Evolutionary conservation across 495 filamentous ascomycete genomes (phyloP).

Genomic region (Hypomontagnella monticulosa): DNA sequence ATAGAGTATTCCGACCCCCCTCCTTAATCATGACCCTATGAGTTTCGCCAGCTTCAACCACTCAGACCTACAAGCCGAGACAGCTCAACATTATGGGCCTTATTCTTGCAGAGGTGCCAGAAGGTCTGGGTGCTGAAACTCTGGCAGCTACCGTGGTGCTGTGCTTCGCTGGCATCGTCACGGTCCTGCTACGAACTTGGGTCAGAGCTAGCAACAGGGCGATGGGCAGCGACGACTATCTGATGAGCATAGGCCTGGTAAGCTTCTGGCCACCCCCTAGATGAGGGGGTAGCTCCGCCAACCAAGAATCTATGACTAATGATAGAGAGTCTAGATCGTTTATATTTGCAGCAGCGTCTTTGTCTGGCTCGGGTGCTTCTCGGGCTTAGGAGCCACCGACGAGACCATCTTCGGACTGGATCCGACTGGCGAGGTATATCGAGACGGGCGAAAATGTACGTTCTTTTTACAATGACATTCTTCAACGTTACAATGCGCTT

Average conservation of each 20-base stretch:
- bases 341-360: slow-evolving; percentile 15
- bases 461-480: neutral
- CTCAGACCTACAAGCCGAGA: neutral
- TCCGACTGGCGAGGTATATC: neutral
- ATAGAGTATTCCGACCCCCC: slow-evolving; percentile 6
- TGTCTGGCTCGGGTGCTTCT: slow-evolving; percentile 6
- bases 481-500: neutral
- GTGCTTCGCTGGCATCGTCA: neutral
- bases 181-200: slow-evolving; percentile 14
- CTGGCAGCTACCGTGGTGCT: neutral
- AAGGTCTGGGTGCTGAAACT: slow-evolving; percentile 9
- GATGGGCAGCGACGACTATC: slow-evolving; percentile 25
- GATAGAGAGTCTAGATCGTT: neutral
- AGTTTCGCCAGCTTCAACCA: neutral
- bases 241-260: slow-evolving; percentile 23
- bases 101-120: neutral
- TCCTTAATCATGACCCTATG: neutral
- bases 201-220: slow-evolving; percentile 21
- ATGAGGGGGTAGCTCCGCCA: neutral
- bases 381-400: slow-evolving; percentile 24
- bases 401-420: slow-evolving; percentile 4
- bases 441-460: slow-evolving; percentile 21
- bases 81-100: neutral
- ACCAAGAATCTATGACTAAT: neutral
- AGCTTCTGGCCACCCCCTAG: neutral